Evolutionary conservation across 2,329 filamentous ascomycete species (phyloP), one percentile per base, ranked within the genome.

Genomic region (Byssothecium circinans): DNA sequence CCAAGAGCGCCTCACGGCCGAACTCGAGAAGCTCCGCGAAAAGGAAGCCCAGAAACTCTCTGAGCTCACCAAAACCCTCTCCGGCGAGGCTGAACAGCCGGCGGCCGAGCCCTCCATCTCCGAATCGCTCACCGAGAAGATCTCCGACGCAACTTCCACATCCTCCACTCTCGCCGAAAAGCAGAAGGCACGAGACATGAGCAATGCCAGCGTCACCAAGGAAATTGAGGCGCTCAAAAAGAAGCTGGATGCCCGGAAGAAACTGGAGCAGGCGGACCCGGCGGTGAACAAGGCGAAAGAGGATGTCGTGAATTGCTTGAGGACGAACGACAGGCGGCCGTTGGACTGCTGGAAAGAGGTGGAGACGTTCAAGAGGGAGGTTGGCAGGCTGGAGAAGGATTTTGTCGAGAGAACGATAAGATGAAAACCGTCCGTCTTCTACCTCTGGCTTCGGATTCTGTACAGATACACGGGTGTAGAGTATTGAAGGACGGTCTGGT

Each of bases 321-420:
- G 88, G 53, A 80, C 86, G 65, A 86, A 96, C 71, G 91, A 96
- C 74, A 81, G 90, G 56, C 82, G 90, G 71, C 91, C 92, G 69
- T 77, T 96, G 68, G 89, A 96, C 77, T 97, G 92, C 81, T 96
- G 89, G 88, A 81, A 85, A 73, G 91, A 96, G 81, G 90, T 96
- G 19, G 87, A 95, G 76, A 79, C 78, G 17, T 97, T 97, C 74
- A 95, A 91, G 82, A 81, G 82, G 62, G 89, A 95, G 79, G 91
- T 97, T 41, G 84, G 88, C 60, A 84, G 83, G 75, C 73, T 96
- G 73, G 92, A 96, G 81, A 86, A 84, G 74, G 80, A 79, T 20
- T 97, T 95, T 83, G 89, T 96, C 29, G 87, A 95, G 67, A 89
- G 86, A 75, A 84, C 95, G 46, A 81, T 89, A 48, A 58, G 72